Evolutionary conservation across 2,329 filamentous ascomycete species (phyloP).

Genomic region (Parascedosporium putredinis): DNA sequence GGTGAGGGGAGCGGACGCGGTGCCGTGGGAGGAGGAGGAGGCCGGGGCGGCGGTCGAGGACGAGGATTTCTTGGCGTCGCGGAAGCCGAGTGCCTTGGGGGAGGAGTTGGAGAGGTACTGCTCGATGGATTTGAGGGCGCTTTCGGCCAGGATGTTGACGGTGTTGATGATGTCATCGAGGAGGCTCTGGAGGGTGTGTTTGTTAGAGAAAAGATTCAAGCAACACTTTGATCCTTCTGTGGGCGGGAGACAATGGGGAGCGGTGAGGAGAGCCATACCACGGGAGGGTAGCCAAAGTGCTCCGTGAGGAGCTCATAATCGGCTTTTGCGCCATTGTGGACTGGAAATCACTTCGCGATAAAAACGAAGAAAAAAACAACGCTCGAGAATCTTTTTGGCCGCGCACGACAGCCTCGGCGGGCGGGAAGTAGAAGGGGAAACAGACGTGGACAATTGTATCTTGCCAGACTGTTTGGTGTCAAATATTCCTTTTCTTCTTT

Average conservation of each 20-base stretch:
- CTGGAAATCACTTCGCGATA: too few species aligned
- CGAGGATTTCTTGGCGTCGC: constrained; percentile 32
- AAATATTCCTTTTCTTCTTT: constrained; percentile 10
- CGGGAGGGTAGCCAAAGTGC: constrained; percentile 88
- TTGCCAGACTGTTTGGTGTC: too few species aligned
- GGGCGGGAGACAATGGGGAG: constrained; percentile 5
- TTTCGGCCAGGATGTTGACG: constrained; percentile 86
- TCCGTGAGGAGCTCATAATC: constrained; percentile 73
- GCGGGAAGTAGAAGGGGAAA: too few species aligned
- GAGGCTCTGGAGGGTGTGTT: constrained; percentile 51
- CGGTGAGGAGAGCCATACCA: constrained; percentile 45
- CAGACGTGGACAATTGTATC: background rate
- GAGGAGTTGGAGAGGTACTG: constrained; percentile 65
- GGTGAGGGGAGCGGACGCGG: constrained; percentile 28
- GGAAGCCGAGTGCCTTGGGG: constrained; percentile 74
- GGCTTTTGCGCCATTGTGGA: constrained; percentile 19
- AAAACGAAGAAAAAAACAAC: too few species aligned
- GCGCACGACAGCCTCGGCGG: too few species aligned
- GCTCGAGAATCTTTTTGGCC: too few species aligned
- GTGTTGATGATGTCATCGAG: constrained; percentile 98
- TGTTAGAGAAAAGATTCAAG: constrained; percentile 5
- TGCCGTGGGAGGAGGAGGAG: constrained; percentile 11
- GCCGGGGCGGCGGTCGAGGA: background rate
- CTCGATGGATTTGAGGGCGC: constrained; percentile 80
- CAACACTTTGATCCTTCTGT: background rate